Base-by-base conservation (phyloP, 1,284 basidiomycete species). In the Sanghuangporus weigelae region DNA sequence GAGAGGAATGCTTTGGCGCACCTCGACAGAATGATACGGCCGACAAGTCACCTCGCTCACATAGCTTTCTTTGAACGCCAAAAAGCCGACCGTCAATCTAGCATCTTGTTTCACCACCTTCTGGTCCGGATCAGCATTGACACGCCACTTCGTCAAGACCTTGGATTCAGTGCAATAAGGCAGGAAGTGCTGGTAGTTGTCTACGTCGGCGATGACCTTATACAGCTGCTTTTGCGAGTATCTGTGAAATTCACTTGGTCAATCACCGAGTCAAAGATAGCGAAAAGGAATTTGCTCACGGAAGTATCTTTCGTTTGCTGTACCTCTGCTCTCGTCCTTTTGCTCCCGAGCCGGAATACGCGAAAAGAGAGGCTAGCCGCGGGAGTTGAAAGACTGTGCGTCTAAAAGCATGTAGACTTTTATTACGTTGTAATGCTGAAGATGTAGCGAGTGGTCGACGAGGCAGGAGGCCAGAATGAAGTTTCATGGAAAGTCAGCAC, bases 51-150 rank as follows among this genome's bases (percentile, higher is more conserved):
- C 96, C 56, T 81, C 80, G 72, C 93, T 96, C 51, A 91, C 81
- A 75, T 98, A 99, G 72, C 85, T 88, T 76, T 98, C 96, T 67
- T 84, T 82, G 71, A 98, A 89, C 6, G 87, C 82, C 67, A 95
- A 84, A 73, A 98, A 98, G 0, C 94, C 94, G 26, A 97, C 91
- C 0, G 86, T 87, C 63, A 98, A 79, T 72, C 98, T 93, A 8
- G 92, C 95, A 48, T 95, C 84, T 77, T 95, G 85, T 50, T 81
- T 71, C 62, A 79, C 81, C 21, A 71, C 73, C 66, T 78, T 72
- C 60, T 78, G 75, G 21, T 60, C 49, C 62, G 54, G 59, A 57
- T 63, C 67, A n/a, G 16, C 21, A 6, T 16, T 6, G 16, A 7
- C 44, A 46, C 62, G 70, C 70, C 46, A 69, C 16, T 74, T 73